These are phyloP conservation scores for Metschnikowia hibisci DNA, from an alignment of 805 yeast genomes.

Conservation along the genomic window DNA sequence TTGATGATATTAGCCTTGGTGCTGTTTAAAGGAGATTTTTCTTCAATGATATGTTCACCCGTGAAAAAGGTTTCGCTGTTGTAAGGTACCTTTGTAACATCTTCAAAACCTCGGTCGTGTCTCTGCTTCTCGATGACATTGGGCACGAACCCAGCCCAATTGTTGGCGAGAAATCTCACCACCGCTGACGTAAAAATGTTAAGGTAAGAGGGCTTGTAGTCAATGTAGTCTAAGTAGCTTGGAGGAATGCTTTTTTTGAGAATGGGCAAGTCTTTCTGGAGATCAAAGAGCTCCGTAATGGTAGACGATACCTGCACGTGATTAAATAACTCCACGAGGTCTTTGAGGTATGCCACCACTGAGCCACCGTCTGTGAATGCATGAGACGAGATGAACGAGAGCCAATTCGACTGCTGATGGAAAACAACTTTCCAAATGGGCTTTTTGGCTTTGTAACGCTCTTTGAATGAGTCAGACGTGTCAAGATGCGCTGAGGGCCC, in stretches of 20 bases:
- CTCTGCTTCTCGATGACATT: conserved; percentile 9
- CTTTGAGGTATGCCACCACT: conserved; percentile 9
- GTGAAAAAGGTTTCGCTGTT: conserved; percentile 7
- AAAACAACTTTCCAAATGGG: conserved; percentile 10
- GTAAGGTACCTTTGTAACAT: conserved; percentile 7
- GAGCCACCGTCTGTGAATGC: conserved; percentile 11
- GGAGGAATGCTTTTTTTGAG: conserved; percentile 8
- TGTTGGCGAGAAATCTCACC: conserved; percentile 2
- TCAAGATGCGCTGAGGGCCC: conserved; percentile 1
- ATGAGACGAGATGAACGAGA: conserved; percentile 9
- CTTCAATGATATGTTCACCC: conserved; percentile 5
- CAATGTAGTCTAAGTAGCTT: conserved; percentile 1
- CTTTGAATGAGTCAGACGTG: conserved; percentile 4
- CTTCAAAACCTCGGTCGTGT: conserved; percentile 8
- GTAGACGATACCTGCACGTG: neutral
- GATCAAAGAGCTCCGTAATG: conserved; percentile 3
- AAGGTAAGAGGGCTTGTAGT: conserved; percentile 5
- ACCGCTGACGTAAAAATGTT: conserved; percentile 1
- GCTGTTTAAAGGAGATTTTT: conserved; percentile 6
- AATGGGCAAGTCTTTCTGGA: conserved; percentile 6
- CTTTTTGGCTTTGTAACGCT: neutral
- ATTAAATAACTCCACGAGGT: conserved; percentile 9
- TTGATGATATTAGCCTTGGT: conserved; percentile 4
- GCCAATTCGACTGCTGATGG: conserved; percentile 8
- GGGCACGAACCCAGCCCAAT: conserved; percentile 9